Evolutionary conservation across 768 basidiomycete genomes (phyloP).

Genomic region (Trametopsis cervina): DNA sequence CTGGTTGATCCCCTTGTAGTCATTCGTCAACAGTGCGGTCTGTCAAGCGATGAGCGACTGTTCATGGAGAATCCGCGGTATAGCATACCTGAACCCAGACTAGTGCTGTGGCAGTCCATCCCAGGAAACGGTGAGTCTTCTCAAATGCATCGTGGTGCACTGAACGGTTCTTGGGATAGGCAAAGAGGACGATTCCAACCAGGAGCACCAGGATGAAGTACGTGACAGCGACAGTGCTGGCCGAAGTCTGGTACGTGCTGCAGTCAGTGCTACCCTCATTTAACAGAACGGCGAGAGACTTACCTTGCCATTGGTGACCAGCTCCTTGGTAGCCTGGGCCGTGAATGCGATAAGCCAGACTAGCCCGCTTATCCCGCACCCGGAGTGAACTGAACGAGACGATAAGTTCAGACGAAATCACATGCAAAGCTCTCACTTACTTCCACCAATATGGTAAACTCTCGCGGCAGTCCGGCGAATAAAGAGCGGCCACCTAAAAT

Average conservation of each 20-base stretch:
- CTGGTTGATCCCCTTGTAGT: constrained; percentile 34
- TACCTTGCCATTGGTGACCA: constrained; percentile 30
- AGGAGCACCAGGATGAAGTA: constrained; percentile 45
- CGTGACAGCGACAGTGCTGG: constrained; percentile 42
- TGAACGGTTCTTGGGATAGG: constrained; percentile 41
- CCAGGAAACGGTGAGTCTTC: constrained; percentile 47
- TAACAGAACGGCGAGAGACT: constrained; percentile 20
- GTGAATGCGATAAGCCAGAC: constrained; percentile 48
- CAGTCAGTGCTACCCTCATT: constrained; percentile 38
- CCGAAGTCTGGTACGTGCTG: constrained; percentile 34
- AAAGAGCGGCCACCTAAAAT: constrained; percentile 46
- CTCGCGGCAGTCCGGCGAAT: constrained; percentile 48
- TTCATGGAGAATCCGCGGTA: no score
- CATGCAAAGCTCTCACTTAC: constrained; percentile 29
- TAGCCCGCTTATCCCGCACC: constrained; percentile 46
- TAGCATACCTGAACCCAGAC: constrained; percentile 49
- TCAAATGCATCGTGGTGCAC: constrained; percentile 49
- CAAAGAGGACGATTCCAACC: constrained; percentile 42
- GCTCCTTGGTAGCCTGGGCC: constrained; percentile 44
- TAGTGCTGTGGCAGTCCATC: constrained; percentile 45
- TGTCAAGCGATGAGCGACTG: constrained; percentile 28
- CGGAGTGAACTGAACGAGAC: constrained; percentile 38
- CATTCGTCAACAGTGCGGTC: constrained; percentile 46
- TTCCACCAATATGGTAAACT: constrained; percentile 53
- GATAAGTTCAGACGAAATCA: not conserved